Percentiles rank a stretch among this genome's conserved stretches.
phyloP scores from a whole-genome alignment of 2,329 filamentous ascomycete species.

The Helotiales sp. region DNA sequence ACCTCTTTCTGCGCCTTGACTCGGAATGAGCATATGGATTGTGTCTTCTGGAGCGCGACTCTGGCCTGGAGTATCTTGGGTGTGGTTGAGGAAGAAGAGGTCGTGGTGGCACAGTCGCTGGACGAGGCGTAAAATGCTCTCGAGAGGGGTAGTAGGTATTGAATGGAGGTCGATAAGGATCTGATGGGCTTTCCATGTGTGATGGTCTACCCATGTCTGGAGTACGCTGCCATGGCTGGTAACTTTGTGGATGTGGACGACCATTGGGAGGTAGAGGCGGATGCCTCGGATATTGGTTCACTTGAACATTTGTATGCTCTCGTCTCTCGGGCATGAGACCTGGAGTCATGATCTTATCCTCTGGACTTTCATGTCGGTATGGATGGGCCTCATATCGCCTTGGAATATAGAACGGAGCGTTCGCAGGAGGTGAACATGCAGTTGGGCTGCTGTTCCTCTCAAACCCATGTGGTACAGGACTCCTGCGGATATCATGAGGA shows the following conservation, averaged over 20 bases:
- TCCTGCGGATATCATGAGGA: not conserved
- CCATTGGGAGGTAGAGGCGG: not conserved
- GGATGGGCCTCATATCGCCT: not conserved
- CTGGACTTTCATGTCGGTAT: not conserved
- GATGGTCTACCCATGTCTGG: not conserved
- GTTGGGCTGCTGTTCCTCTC: not conserved
- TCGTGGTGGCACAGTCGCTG: not conserved
- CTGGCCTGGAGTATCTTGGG: not conserved
- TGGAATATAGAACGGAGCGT: conserved; percentile 9
- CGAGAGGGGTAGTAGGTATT: not conserved
- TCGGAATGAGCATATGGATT: not conserved
- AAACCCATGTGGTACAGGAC: not conserved
- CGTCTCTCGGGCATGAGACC: not conserved
- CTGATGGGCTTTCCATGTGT: not conserved
- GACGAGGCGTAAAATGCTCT: not conserved
- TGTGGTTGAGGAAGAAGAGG: not conserved
- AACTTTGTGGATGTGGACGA: not conserved
- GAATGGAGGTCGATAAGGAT: not conserved
- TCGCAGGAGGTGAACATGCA: not conserved
- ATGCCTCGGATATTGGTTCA: not conserved
- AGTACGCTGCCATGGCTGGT: not conserved
- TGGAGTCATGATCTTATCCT: not conserved
- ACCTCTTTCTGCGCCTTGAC: not conserved
- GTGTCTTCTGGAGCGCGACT: conserved; percentile 1
- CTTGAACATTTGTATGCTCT: not conserved